Percentiles rank a stretch among this genome's conserved stretches.
These are phyloP conservation scores for Ophiobolus disseminans DNA, from an alignment of 2,329 filamentous ascomycete species.

Conservation along the genomic window DNA sequence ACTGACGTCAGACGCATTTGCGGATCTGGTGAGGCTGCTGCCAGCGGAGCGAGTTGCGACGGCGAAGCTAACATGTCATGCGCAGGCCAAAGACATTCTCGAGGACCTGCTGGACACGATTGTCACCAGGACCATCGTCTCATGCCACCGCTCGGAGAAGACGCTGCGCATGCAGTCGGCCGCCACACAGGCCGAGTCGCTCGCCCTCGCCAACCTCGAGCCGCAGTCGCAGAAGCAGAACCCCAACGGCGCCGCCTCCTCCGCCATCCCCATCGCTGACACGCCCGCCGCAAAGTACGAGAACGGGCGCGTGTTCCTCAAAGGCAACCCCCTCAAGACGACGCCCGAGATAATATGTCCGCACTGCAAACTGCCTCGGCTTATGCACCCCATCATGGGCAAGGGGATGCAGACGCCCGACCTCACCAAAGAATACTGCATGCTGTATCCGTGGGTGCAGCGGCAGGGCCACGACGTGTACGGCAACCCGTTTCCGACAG, in stretches of 20 bases:
- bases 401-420: constrained; percentile 71
- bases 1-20: constrained; percentile 38
- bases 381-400: constrained; percentile 75
- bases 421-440: constrained; percentile 71
- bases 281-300: constrained; percentile 74
- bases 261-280: constrained; percentile 58
- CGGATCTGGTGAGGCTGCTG: constrained; percentile 39
- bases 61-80: constrained; percentile 28
- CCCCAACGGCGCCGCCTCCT: constrained; percentile 52
- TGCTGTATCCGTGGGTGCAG: constrained; percentile 78
- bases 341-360: constrained; percentile 75
- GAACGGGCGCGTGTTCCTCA: constrained; percentile 71
- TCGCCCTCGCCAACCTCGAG: constrained; percentile 47
- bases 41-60: constrained; percentile 20
- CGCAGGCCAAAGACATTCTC: constrained; percentile 60
- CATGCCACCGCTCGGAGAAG: constrained; percentile 81
- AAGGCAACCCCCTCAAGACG: constrained; percentile 75
- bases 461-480: constrained; percentile 81
- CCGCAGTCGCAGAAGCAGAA: constrained; percentile 42
- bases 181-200: constrained; percentile 56
- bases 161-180: constrained; percentile 70
- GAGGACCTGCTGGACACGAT: constrained; percentile 80
- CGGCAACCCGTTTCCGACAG: constrained; percentile 79
- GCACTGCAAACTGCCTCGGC: constrained; percentile 75
- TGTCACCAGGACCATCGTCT: constrained; percentile 75